Conservation (phyloP, 768 basidiomycete genomes). For the Suillus sp. region DNA sequence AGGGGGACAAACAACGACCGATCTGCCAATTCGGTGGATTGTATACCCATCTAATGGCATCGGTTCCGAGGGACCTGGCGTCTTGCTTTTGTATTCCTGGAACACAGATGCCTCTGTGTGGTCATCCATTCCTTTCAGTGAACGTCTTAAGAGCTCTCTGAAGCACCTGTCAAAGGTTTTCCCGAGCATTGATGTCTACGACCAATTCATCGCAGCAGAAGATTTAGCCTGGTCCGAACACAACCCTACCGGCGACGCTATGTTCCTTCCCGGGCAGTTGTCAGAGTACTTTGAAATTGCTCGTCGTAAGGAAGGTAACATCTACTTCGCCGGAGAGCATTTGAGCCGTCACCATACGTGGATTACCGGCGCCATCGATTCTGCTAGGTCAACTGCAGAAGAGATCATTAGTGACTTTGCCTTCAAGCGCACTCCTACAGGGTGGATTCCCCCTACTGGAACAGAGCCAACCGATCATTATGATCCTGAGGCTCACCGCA, state of each 20-base stretch:
- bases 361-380: constrained; percentile 29
- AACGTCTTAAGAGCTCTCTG: constrained; percentile 22
- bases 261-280: constrained; percentile 33
- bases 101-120: constrained; percentile 26
- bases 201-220: constrained; percentile 23
- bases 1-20: constrained; percentile 41
- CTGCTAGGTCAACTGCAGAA: constrained; percentile 10
- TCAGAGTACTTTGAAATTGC: constrained; percentile 22
- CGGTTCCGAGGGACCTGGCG: constrained; percentile 26
- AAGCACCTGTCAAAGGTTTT: constrained; percentile 24
- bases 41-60: constrained; percentile 43
- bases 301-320: constrained; percentile 23
- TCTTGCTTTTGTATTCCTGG: constrained; percentile 29
- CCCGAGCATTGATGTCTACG: constrained; percentile 21
- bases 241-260: constrained; percentile 31
- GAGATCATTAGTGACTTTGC: constrained; percentile 5
- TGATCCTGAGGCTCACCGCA: constrained; percentile 5
- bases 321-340: constrained; percentile 32
- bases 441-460: constrained; percentile 4
- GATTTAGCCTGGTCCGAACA: constrained; percentile 28
- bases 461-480: constrained; percentile 1
- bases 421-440: background rate
- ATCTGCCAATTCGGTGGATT: constrained; percentile 36
- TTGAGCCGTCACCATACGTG: constrained; percentile 32
- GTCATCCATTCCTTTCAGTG: constrained; percentile 20